Evolutionary conservation across 208 protist species (phyloP).

Genomic region (Trypanosoma conorhini): DNA sequence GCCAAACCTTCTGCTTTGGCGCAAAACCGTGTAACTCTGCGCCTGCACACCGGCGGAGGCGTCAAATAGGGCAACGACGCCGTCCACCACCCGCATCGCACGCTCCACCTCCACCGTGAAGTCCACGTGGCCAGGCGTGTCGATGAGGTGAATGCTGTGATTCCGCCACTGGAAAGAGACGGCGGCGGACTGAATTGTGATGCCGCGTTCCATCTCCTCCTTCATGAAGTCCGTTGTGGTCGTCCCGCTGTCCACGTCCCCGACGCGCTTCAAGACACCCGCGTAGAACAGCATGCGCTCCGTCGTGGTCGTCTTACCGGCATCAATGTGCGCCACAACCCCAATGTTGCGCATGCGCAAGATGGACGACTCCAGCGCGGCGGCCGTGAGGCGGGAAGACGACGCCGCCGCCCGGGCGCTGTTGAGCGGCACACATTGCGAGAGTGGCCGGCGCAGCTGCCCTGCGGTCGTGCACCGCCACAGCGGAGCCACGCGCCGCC

Average conservation of each 20-base stretch:
- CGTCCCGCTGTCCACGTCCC: slow-evolving; percentile 95
- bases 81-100: slow-evolving; percentile 96
- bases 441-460: neutral
- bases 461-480: neutral
- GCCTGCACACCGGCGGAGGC: slow-evolving; percentile 95
- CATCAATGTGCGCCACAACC: slow-evolving; percentile 96
- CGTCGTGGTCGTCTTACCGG: slow-evolving; percentile 96
- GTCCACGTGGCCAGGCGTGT: slow-evolving; percentile 97
- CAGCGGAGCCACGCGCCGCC: neutral
- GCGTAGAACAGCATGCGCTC: slow-evolving; percentile 96
- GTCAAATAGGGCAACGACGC: slow-evolving; percentile 96
- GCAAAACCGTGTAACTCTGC: slow-evolving; percentile 90
- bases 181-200: slow-evolving; percentile 96
- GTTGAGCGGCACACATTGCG: neutral
- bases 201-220: slow-evolving; percentile 96
- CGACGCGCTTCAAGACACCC: slow-evolving; percentile 77
- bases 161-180: slow-evolving; percentile 91
- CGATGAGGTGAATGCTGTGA: slow-evolving; percentile 93
- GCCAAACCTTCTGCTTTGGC: slow-evolving; percentile 82
- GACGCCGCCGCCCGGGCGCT: neutral
- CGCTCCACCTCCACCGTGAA: slow-evolving; percentile 98
- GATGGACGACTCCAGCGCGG: slow-evolving; percentile 27
- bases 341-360: slow-evolving; percentile 92
- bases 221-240: slow-evolving; percentile 97
- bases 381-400: slow-evolving; percentile 4